Base-by-base conservation (phyloP, 345 rosid species). In the Populus simonii region DNA sequence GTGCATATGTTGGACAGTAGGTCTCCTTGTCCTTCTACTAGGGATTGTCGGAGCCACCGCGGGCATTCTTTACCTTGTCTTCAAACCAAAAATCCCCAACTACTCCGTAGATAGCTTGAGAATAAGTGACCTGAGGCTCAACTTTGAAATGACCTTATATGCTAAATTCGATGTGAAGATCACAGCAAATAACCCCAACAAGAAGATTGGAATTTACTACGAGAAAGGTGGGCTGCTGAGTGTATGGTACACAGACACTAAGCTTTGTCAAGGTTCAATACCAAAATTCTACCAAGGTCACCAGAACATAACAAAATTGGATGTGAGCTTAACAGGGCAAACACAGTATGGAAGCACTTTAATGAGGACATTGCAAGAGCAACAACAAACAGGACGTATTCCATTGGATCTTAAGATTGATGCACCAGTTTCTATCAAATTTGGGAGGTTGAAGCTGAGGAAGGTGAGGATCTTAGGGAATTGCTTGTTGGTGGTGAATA, bases 201-300 rank as follows among this genome's bases (percentile, higher is more conserved):
- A 88, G 74, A 92, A 90, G 57, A 92, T 94, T 1, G 98, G 98
- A 66, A 90, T 94, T 8, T 92, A 88, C 79, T 93, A 93, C 73
- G 92, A 88, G 83, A 85, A 88, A 70, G 97, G 92, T 33, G 91
- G 98, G 2, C 80, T 38, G 41, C 67, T 93, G 15, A 87, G 88
- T 29, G 95, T 94, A 9, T 93, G 94, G 98, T 90, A 91, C 80
- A 66, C 74, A 10, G 83, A 84, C 49, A 81, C 89, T n/a, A 82
- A 81, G 84, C 90, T 94, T 0, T 93, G 98, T 39, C 82, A 84
- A 74, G 98, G 98, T 16, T 76, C 91, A 5, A 76, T 94, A 67
- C 97, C 98, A 2, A 88, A 35, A 81, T 93, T 94, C 90, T 90
- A 93, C 80, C 97, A 94, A 76, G 95, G 97, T 18, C 91, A 93